A percentile compares a stretch with the other conserved stretches of the same genome.
Conservation (phyloP, 495 filamentous ascomycete species). For the Xylaria nigripes region DNA sequence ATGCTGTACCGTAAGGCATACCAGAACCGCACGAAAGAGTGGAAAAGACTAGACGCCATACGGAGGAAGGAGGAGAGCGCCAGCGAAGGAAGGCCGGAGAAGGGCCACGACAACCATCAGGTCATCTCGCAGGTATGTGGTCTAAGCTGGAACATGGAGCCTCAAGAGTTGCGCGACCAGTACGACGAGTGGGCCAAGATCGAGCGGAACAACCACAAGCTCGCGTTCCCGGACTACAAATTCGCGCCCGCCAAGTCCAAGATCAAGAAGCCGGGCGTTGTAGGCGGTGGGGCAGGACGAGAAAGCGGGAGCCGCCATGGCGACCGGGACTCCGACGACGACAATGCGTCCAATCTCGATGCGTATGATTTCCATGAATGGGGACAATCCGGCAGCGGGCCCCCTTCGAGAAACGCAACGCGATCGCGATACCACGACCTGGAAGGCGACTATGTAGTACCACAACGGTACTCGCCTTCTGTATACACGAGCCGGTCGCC, state of each 20-base stretch:
- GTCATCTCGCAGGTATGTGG: constrained; percentile 80
- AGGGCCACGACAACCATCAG: constrained; percentile 80
- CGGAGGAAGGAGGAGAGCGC: constrained; percentile 8
- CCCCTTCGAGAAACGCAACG: constrained; percentile 23
- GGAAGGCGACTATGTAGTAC: constrained; percentile 21
- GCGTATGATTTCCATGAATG: constrained; percentile 24
- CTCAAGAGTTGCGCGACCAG: constrained; percentile 58
- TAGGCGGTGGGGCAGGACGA: not conserved
- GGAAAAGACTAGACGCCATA: constrained; percentile 43
- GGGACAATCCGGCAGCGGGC: constrained; percentile 26
- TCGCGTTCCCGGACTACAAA: constrained; percentile 87
- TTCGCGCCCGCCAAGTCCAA: constrained; percentile 77
- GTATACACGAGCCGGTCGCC: constrained; percentile 25
- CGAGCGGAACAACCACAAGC: constrained; percentile 78
- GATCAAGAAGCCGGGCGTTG: constrained; percentile 24
- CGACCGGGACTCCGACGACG: constrained; percentile 41
- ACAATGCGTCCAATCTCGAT: constrained; percentile 27
- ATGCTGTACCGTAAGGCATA: constrained; percentile 96
- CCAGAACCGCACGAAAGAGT: constrained; percentile 74
- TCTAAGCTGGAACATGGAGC: constrained; percentile 77
- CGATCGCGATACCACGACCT: constrained; percentile 27
- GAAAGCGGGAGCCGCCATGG: constrained; percentile 23
- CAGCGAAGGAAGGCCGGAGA: constrained; percentile 6
- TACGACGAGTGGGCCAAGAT: constrained; percentile 75
- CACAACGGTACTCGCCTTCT: constrained; percentile 16